Percentiles rank a stretch among this genome's conserved stretches.
Conservation (phyloP, 176 grass and related monocot genomes). For the Calamus simplicifolius region DNA sequence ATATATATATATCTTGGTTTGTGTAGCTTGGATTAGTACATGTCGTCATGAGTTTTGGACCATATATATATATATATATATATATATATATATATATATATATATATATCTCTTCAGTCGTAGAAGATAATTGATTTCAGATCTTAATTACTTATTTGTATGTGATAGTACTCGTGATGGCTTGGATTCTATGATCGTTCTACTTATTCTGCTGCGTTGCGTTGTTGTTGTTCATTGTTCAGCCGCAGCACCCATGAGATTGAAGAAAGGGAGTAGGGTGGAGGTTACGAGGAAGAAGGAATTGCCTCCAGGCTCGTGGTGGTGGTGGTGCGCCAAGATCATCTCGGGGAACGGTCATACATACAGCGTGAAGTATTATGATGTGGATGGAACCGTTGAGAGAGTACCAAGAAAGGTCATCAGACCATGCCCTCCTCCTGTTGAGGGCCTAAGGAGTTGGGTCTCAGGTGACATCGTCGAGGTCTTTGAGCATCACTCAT, state of each 20-base stretch:
- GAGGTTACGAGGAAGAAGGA: constrained; percentile 33
- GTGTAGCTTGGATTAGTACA: no score
- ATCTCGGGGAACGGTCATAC: constrained; percentile 50
- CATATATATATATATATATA: no score
- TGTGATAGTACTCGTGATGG: no score
- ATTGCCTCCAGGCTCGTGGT: constrained; percentile 31
- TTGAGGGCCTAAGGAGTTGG: constrained; percentile 18
- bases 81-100: no score
- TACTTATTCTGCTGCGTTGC: no score
- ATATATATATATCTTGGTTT: no score
- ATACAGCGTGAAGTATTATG: constrained; percentile 34
- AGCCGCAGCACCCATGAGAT: constrained; percentile 34
- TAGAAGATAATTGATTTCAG: no score
- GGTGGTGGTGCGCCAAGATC: constrained; percentile 42
- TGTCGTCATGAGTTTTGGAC: no score
- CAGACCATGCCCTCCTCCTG: constrained; percentile 33
- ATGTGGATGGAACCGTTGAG: background rate
- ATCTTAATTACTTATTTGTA: no score
- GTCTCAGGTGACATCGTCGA: constrained; percentile 39
- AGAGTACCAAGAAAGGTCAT: constrained; percentile 41
- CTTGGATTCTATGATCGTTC: no score
- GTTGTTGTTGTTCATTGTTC: no score
- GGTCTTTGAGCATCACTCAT: constrained; percentile 30
- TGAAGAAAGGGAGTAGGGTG: constrained; percentile 27
- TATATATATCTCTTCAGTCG: no score